Evolutionary conservation across 208 protist genomes (phyloP), one percentile per base, ranked within the genome.

Genomic region (Trypanosoma platydactyli): DNA sequence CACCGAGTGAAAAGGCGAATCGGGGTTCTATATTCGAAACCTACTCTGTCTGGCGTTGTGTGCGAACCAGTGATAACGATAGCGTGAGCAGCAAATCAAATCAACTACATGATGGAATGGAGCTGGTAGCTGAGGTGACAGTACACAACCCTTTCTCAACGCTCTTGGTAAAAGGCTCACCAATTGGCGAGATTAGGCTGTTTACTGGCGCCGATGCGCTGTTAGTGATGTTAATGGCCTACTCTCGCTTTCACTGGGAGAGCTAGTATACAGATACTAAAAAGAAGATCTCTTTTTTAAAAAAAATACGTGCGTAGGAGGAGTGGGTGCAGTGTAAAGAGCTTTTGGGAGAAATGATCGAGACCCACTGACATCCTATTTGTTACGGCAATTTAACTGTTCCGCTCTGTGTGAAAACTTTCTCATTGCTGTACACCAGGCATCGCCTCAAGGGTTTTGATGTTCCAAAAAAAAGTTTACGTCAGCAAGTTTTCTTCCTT

Each of bases 131-230:
- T 1, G 84, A 90, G 55, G 54, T 93, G 9, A 69, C 69, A 20
- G 67, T 88, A 29, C 60, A 64, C 50, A 58, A 60, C 4, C 40
- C 75, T 22, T 41, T 52, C 24, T 62, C 72, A 46, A 44, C 70
- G 4, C 66, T 69, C 44, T 58, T 75, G 29, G 38, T 60, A 13
- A 83, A 83, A 64, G 75, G 79, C 30, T 73, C 73, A 45, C 61
- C 64, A 41, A 56, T 88, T 30, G 76, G 69, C 12, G 84, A 94
- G 68, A 66, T 94, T 2, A 76, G 54, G 48, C 44, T 94, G 5
- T 73, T 68, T 40, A 52, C 77, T 0, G 88, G 84, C 16, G 80
- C 76, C 0, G 88, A 94, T 73, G 84, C 80, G 38, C 78, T 94
- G 49, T 67, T 94, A 24, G 75, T 91, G 48, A 73, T 81, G 0